Conservation (phyloP, 73 alveolate species). For the Durusdinium trenchii region DNA sequence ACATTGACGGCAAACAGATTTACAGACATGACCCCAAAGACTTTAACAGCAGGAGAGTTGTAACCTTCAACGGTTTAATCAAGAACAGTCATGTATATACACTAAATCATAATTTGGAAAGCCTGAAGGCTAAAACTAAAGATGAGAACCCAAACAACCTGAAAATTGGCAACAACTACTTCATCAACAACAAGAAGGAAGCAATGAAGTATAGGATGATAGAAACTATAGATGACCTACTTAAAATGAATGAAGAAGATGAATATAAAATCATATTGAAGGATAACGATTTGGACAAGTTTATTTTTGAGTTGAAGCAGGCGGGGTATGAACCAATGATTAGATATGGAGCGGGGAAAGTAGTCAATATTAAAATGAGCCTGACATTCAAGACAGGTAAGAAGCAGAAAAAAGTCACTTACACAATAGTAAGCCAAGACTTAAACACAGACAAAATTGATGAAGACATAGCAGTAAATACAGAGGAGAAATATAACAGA, state of each 20-base stretch:
- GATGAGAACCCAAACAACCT: not conserved
- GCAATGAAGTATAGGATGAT: too few species aligned
- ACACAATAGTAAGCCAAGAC: constrained; percentile 11
- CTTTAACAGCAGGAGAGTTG: not conserved
- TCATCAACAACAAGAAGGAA: too few species aligned
- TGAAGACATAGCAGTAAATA: constrained; percentile 25
- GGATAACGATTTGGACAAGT: constrained; percentile 13
- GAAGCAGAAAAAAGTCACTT: not conserved
- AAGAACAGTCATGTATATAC: constrained; percentile 34
- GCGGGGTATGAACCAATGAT: constrained; percentile 61
- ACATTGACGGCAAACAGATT: constrained; percentile 5
- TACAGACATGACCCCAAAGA: constrained; percentile 23
- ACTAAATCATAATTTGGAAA: not conserved
- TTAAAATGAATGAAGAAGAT: constrained; percentile 9
- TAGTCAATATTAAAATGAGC: constrained; percentile 3
- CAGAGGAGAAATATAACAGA: constrained; percentile 19
- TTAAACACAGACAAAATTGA: constrained; percentile 22
- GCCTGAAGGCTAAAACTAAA: not conserved
- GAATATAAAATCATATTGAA: constrained; percentile 2
- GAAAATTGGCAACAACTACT: not conserved
- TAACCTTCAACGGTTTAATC: constrained; percentile 35
- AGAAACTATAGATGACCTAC: constrained; percentile 27
- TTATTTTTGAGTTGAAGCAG: constrained; percentile 2
- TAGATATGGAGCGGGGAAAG: constrained; percentile 8
- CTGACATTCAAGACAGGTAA: not conserved